Conservation (phyloP, 129 eudicot genomes). For the Deinandra increscens region DNA sequence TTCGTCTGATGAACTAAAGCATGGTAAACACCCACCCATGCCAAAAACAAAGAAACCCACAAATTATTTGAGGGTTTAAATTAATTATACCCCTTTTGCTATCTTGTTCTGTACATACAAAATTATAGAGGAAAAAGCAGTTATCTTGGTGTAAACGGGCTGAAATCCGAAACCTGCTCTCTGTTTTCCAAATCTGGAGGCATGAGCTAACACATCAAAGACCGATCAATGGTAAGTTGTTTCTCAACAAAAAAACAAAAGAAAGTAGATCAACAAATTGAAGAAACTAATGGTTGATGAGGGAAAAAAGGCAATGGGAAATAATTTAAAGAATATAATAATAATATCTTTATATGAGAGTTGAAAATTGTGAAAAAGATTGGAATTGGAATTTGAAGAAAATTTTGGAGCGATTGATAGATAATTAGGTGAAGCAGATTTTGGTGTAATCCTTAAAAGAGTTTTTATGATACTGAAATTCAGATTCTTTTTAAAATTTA, state of each 20-base stretch:
- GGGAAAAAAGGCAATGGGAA: conserved; percentile 27
- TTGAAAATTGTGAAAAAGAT: conserved; percentile 26
- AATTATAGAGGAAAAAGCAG: conserved; percentile 6
- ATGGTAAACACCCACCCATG: conserved; percentile 92
- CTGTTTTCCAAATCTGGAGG: conserved; percentile 31
- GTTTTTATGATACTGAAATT: too few species aligned
- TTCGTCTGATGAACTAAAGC: conserved; percentile 69
- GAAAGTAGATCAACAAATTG: conserved; percentile 79
- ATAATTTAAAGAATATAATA: conserved; percentile 15
- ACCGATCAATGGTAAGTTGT: conserved; percentile 39
- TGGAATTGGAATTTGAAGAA: conserved; percentile 29
- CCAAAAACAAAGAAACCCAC: conserved; percentile 40
- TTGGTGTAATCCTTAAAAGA: conserved; percentile 1
- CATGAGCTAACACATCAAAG: conserved; percentile 43
- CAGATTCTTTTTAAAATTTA: too few species aligned
- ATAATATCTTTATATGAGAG: conserved; percentile 21
- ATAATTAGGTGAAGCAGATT: conserved; percentile 45
- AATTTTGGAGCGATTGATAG: conserved; percentile 10
- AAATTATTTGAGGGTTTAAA: conserved; percentile 19
- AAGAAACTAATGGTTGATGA: conserved; percentile 58
- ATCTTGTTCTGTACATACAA: conserved; percentile 19
- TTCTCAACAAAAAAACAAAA: conserved; percentile 22
- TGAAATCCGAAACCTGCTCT: conserved; percentile 13
- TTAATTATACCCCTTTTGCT: conserved; percentile 7
- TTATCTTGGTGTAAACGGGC: conserved; percentile 15